Base-by-base conservation (phyloP, 2,329 filamentous ascomycete species). In the Pseudogymnoascus sp. region DNA sequence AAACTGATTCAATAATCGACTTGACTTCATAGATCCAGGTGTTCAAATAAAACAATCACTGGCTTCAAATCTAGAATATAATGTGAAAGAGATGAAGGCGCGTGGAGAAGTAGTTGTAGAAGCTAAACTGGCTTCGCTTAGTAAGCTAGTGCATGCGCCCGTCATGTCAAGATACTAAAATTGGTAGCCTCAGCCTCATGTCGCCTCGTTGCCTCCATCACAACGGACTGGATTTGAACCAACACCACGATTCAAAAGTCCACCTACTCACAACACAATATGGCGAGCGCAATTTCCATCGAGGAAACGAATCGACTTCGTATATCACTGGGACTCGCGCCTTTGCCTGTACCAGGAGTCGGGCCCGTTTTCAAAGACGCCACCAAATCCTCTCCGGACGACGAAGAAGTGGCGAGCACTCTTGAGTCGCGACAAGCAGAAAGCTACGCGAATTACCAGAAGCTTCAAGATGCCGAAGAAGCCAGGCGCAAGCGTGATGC, bases 301-400 rank as follows among this genome's bases (percentile, higher is more conserved):
- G 90, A 96, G 76, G 92, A 97, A 82, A 91, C 91, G 68, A 97
- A 97, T 79, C 90, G 93, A 73, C 88, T 97, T 72, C 91, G 93
- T 71, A 82, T 88, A 70, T 91, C 91, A 60, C 86, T 97, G 78
- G 93, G 93, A 72, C 86, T 97, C 80, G 91, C 93, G 73, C 93
- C 92, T 25, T 79, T 97, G 71, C 91, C 92, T 23, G 90, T 96
- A 9, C 90, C 93, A 25, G 90, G 90, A 68, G 82, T 81, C 64
- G 84, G 84, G 62, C 85, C 84, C 2, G 74, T 79, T 21, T 88
- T 88, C 76, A 74, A 87, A 65, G 71, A 80, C 69, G 72, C 78
- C 60, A 62, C 66, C 42, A 64, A 70, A 34, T 62, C 72, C 59
- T 67, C 64, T 37, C 67, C 80, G 66, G 79, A 78, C 63, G 86